phyloP scores from a whole-genome alignment of 2,329 filamentous ascomycete genomes.

The Saccharata proteae region DNA sequence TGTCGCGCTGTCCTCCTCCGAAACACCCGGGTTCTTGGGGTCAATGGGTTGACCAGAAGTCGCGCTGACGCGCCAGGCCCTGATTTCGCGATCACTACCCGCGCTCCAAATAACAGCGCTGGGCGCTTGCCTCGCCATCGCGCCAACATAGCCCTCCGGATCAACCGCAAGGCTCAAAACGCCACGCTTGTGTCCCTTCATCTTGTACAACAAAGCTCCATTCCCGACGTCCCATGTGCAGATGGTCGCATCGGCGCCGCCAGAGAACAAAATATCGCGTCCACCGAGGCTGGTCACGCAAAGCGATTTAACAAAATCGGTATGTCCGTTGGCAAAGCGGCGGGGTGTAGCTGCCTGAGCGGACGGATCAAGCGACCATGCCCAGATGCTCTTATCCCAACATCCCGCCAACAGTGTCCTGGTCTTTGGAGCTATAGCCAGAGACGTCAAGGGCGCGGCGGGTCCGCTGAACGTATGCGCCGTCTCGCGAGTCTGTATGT shows the following conservation, averaged over 20 bases:
- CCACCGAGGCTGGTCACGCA: constrained; percentile 49
- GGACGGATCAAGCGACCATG: constrained; percentile 43
- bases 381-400: constrained; percentile 91
- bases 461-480: constrained; percentile 55
- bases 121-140: constrained; percentile 9
- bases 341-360: constrained; percentile 1
- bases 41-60: constrained; percentile 30
- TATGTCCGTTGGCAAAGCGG: constrained; percentile 45
- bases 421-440: constrained; percentile 18
- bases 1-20: constrained; percentile 12
- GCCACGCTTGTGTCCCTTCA: constrained; percentile 68
- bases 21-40: constrained; percentile 34
- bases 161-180: constrained; percentile 72
- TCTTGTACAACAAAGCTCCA: constrained; percentile 56
- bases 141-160: constrained; percentile 37
- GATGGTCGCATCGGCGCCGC: constrained; percentile 34
- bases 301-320: constrained; percentile 84
- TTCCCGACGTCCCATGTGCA: constrained; percentile 68
- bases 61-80: constrained; percentile 56
- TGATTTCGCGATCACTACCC: constrained; percentile 51
- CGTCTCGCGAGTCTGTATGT: constrained; percentile 31
- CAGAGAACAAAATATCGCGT: constrained; percentile 41
- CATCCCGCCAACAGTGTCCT: constrained; percentile 68
- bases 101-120: constrained; percentile 58
- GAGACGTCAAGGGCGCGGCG: constrained; percentile 53